Conservation (phyloP, 352 stramenopile species). For the Phytophthora pisi region DNA sequence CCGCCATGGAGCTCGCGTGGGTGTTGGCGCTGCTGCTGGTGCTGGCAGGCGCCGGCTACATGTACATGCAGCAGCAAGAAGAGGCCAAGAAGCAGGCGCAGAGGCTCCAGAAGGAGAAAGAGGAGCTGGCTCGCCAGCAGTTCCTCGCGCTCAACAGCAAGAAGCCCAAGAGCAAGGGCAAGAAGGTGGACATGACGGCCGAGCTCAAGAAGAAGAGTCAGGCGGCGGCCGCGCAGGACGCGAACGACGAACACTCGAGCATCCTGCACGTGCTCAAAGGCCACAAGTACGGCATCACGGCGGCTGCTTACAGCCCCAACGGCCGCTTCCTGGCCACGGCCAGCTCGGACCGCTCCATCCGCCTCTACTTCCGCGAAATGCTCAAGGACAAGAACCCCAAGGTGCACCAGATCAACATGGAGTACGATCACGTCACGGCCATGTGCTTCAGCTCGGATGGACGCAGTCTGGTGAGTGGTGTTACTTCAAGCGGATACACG, state of each 20-base stretch:
- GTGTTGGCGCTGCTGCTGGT: constrained; percentile 67
- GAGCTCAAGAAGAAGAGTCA: constrained; percentile 67
- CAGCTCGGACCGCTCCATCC: constrained; percentile 78
- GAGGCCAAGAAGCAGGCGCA: constrained; percentile 45
- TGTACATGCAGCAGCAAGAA: constrained; percentile 63
- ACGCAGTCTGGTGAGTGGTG: constrained; percentile 53
- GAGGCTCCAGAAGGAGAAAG: constrained; percentile 53
- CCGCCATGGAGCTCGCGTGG: constrained; percentile 45
- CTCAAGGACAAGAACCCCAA: constrained; percentile 68
- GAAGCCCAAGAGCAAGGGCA: constrained; percentile 63
- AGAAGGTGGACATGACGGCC: constrained; percentile 76
- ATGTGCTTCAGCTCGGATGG: constrained; percentile 81
- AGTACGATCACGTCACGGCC: constrained; percentile 81
- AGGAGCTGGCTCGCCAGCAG: constrained; percentile 55
- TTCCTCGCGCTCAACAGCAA: constrained; percentile 52
- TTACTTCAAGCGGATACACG: not conserved
- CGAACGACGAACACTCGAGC: constrained; percentile 40
- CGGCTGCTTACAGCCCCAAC: constrained; percentile 76
- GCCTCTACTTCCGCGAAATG: constrained; percentile 68
- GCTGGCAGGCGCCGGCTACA: constrained; percentile 58
- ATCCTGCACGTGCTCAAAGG: constrained; percentile 63
- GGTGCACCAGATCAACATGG: constrained; percentile 69
- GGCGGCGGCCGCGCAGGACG: constrained; percentile 17
- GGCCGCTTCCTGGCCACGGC: constrained; percentile 77
- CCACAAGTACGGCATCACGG: constrained; percentile 75